These are phyloP conservation scores for Gossypium anomalum DNA, from an alignment of 345 rosid species.

Conservation along the genomic window DNA sequence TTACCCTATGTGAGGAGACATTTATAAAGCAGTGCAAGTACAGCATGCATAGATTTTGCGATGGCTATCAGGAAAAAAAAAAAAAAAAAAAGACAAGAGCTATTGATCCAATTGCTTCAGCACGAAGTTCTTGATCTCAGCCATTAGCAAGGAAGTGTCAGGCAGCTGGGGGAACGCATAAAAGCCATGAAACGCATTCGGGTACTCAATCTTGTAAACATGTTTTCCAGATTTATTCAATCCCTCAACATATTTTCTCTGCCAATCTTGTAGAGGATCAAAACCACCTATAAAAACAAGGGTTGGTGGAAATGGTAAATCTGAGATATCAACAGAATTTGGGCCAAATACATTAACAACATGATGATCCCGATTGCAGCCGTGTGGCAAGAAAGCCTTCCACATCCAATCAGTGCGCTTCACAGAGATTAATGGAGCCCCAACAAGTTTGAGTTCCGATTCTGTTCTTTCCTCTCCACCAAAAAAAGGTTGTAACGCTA, in stretches of 20 bases:
- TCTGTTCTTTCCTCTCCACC: slow-evolving; percentile 5
- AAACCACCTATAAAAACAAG: background rate
- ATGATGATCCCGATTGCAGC: slow-evolving; percentile 19
- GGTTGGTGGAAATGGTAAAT: background rate
- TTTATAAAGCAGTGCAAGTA: no score
- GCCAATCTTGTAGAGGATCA: slow-evolving; percentile 32
- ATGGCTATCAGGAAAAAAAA: no score
- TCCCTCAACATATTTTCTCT: slow-evolving; percentile 31
- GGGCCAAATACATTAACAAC: slow-evolving; percentile 20
- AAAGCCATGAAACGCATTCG: slow-evolving; percentile 32
- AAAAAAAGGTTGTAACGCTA: slow-evolving; percentile 15
- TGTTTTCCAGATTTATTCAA: slow-evolving; percentile 30
- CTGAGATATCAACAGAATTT: slow-evolving; percentile 17
- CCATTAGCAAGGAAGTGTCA: slow-evolving; percentile 22
- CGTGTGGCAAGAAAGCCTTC: slow-evolving; percentile 26
- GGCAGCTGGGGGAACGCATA: slow-evolving; percentile 26
- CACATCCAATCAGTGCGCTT: slow-evolving; percentile 26
- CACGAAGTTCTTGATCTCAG: slow-evolving; percentile 22
- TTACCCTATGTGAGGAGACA: no score
- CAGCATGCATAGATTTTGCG: no score
- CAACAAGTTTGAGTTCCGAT: background rate
- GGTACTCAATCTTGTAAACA: slow-evolving; percentile 24
- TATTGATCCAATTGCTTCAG: background rate
- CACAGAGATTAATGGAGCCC: slow-evolving; percentile 13
- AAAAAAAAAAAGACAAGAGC: background rate